Conservation (phyloP, 257 asterid species). For the Solanum ossicruentum region DNA sequence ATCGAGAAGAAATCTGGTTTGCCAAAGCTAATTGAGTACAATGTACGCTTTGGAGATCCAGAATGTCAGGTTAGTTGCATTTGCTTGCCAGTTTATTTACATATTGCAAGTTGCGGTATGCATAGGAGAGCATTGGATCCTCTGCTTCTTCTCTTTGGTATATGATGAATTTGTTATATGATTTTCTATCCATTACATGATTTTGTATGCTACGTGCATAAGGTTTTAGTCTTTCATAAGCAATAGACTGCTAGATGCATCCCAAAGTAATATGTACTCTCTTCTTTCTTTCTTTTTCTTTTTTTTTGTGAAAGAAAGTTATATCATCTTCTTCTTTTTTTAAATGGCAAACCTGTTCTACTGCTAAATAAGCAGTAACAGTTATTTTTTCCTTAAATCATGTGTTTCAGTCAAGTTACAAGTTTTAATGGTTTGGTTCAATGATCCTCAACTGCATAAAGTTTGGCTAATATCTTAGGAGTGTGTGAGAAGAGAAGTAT, state of each 20-base stretch:
- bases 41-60: slow-evolving; percentile 94
- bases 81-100: not conserved
- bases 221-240: not conserved
- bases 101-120: not conserved
- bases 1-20: slow-evolving; percentile 79
- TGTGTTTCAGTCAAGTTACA: no score
- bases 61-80: slow-evolving; percentile 81
- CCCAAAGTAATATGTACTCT: not conserved
- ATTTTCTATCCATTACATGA: not conserved
- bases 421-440: no score
- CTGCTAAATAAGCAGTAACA: not conserved
- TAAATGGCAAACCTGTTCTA: not conserved
- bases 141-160: not conserved
- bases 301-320: not conserved
- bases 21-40: slow-evolving; percentile 92
- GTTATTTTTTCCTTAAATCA: no score
- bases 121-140: not conserved
- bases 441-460: not conserved
- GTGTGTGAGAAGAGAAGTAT: not conserved
- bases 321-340: not conserved
- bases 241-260: not conserved
- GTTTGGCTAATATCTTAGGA: not conserved
- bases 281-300: not conserved
- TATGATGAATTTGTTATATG: not conserved
- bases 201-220: not conserved